These are phyloP conservation scores for Calonectria fujianensis DNA, from an alignment of 2,329 filamentous ascomycete species.

Conservation along the genomic window DNA sequence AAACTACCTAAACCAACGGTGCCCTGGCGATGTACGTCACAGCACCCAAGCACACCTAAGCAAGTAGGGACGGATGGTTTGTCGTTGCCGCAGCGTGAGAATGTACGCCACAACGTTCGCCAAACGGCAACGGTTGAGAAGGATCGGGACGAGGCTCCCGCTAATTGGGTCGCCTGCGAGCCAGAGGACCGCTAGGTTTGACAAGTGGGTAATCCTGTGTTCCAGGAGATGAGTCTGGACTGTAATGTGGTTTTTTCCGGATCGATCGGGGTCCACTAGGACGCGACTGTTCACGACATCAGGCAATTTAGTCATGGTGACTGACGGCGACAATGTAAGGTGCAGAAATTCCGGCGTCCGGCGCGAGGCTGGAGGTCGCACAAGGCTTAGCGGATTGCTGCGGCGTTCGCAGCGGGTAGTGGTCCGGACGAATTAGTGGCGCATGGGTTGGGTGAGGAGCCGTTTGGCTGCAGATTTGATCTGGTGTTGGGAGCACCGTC, in stretches of 20 bases:
- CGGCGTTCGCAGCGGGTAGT: constrained; percentile 36
- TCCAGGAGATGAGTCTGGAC: constrained; percentile 19
- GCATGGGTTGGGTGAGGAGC: constrained; percentile 44
- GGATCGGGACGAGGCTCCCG: constrained; percentile 5
- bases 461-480: constrained; percentile 47
- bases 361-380: constrained; percentile 40
- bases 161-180: constrained; percentile 18
- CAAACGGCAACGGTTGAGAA: constrained; percentile 27
- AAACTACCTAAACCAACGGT: not conserved
- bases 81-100: constrained; percentile 16
- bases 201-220: constrained; percentile 23
- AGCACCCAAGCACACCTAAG: constrained; percentile 7
- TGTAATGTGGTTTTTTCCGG: constrained; percentile 19
- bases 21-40: constrained; percentile 22
- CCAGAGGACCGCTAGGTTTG: constrained; percentile 18
- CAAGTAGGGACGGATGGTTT: not conserved
- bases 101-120: constrained; percentile 25
- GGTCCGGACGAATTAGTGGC: constrained; percentile 41
- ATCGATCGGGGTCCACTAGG: constrained; percentile 17
- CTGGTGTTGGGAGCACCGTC: constrained; percentile 44
- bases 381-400: constrained; percentile 45
- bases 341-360: constrained; percentile 43
- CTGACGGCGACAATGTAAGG: constrained; percentile 41
- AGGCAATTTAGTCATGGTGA: constrained; percentile 35
- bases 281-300: constrained; percentile 34